These are phyloP conservation scores for Fomitopsis pulvina DNA, from an alignment of 768 basidiomycete species.

Conservation along the genomic window DNA sequence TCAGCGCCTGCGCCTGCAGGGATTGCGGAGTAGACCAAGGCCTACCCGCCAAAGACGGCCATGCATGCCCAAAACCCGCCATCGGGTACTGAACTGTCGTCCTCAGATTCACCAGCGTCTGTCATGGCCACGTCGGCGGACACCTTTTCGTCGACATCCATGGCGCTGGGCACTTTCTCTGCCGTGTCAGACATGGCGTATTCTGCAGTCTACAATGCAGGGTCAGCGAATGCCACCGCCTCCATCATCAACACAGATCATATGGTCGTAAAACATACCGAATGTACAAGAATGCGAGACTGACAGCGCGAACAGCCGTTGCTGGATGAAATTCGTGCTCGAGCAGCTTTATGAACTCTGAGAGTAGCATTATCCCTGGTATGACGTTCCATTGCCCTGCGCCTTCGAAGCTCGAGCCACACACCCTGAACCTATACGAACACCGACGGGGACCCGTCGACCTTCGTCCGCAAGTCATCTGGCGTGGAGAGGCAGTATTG, in stretches of 20 bases:
- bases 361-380: neutral
- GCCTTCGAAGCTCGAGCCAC: neutral
- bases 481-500: neutral
- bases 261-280: no score
- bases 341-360: neutral
- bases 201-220: no score
- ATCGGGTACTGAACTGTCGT: neutral
- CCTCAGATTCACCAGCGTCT: neutral
- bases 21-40: neutral
- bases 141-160: neutral
- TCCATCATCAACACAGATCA: no score
- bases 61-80: conserved; percentile 4
- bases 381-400: neutral
- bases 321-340: neutral
- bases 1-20: neutral
- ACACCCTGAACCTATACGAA: neutral
- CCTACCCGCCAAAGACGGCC: conserved; percentile 6
- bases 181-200: no score
- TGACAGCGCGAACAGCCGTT: no score
- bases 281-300: no score
- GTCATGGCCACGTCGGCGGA: neutral
- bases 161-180: no score
- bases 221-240: no score
- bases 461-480: neutral
- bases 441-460: neutral